Percentiles rank a stretch among this genome's conserved stretches.
Evolutionary conservation across 129 eudicot species (phyloP).

Genomic region (Pittosporum tobira): DNA sequence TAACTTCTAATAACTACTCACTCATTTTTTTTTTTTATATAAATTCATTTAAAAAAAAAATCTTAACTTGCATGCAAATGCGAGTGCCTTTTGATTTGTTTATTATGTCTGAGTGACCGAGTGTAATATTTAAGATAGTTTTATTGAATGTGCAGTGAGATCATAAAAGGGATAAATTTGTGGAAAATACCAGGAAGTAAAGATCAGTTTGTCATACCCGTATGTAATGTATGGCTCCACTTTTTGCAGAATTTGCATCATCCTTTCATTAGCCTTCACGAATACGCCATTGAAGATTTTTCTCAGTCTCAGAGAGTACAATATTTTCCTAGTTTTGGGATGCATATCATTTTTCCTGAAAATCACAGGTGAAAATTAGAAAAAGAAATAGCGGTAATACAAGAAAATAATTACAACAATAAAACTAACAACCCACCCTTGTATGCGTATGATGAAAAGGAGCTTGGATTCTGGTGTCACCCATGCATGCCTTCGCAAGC

Average conservation of each 20-base stretch:
- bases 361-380: not conserved
- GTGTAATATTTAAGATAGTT: too few species aligned
- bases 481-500: slow-evolving; percentile 23
- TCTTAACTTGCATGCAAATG: too few species aligned
- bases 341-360: slow-evolving; percentile 68
- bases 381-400: not conserved
- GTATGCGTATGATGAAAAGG: slow-evolving; percentile 61
- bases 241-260: slow-evolving; percentile 50
- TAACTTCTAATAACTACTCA: too few species aligned
- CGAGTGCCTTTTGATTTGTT: too few species aligned
- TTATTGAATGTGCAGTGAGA: too few species aligned
- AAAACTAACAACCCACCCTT: slow-evolving; percentile 39
- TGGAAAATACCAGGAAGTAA: not conserved
- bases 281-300: slow-evolving; percentile 68
- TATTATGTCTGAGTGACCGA: too few species aligned
- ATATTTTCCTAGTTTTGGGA: slow-evolving; percentile 52
- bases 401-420: not conserved
- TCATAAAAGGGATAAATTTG: too few species aligned
- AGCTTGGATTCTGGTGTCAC: slow-evolving; percentile 39
- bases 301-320: slow-evolving; percentile 56
- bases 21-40: too few species aligned
- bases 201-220: slow-evolving; percentile 42
- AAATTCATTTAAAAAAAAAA: too few species aligned
- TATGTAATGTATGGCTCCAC: slow-evolving; percentile 87
- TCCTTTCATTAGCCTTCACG: slow-evolving; percentile 56